Evolutionary conservation across 257 asterid species (phyloP), one percentile per base, ranked within the genome.

Genomic region (Ajuga chamaepitys): DNA sequence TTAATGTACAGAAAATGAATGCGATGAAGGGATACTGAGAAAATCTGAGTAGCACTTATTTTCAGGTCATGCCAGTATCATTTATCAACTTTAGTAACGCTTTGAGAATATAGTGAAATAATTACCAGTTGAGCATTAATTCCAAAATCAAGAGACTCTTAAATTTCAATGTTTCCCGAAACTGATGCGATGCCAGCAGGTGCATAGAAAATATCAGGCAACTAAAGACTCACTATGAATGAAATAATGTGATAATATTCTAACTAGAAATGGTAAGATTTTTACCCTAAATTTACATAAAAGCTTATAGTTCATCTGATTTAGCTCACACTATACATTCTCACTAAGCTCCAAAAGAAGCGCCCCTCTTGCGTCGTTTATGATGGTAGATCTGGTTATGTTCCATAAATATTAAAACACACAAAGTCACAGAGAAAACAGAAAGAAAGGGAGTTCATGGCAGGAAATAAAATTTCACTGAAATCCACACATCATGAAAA

Each of bases 61-160:
- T n/a, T 20, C 47, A 61, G 24, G 46, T n/a, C 63, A 70, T 53
- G 21, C 20, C 41, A 72, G 25, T 32, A 40, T 41, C 65, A 62
- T 28, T 13, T 20, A 16, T 20, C 9, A 14, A 25, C 7, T 40
- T 58, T 58, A 50, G 18, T 46, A 65, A 58, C 54, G 44, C 24
- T 44, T 37, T 18, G 52, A 30, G 41, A 37, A 60, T 28, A n/a
- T 5, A 35, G 50, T 58, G 63, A 21, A 44, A 50, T 61, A 18
- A 28, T n/a, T 52, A 46, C 67, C 60, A 59, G 57, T 51, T 35
- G 22, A 48, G 62, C 24, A 58, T 37, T 51, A n/a, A 38, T 51
- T 50, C 32, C 12, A 3, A 50, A 20, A 52, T 11, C 63, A 48
- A 44, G 64, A 65, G 56, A 58, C 4, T n/a, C 52, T 44, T 11